Conservation (phyloP, 345 rosid species). For the Eucalyptus pumila region DNA sequence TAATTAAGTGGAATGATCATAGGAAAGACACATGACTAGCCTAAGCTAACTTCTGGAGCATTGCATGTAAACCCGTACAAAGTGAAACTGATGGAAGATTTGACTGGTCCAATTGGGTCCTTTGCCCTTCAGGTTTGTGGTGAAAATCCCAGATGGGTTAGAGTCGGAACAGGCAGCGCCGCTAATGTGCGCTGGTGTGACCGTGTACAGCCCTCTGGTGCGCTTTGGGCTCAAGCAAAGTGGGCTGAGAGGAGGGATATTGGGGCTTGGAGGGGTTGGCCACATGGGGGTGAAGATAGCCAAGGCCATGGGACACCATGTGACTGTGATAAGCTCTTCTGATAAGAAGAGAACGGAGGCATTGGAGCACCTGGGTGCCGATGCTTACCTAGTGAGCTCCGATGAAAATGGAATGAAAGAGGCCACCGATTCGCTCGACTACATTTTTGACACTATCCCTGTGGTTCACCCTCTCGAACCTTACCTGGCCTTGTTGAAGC, state of each 20-base stretch:
- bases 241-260: slow-evolving; percentile 70
- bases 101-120: background rate
- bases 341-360: slow-evolving; percentile 82
- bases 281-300: slow-evolving; percentile 98
- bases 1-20: background rate
- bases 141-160: slow-evolving; percentile 85
- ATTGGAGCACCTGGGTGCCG: slow-evolving; percentile 77
- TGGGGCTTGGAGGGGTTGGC: slow-evolving; percentile 96
- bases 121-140: slow-evolving; percentile 42
- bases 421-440: slow-evolving; percentile 70
- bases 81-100: background rate
- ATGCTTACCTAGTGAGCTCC: slow-evolving; percentile 69
- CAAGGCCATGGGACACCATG: slow-evolving; percentile 93
- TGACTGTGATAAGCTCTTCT: slow-evolving; percentile 91
- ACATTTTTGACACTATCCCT: slow-evolving; percentile 83
- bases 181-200: slow-evolving; percentile 76
- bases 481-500: slow-evolving; percentile 52
- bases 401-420: slow-evolving; percentile 44
- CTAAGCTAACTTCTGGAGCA: background rate
- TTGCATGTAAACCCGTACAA: background rate
- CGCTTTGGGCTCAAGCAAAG: slow-evolving; percentile 61
- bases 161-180: slow-evolving; percentile 84
- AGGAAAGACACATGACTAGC: background rate
- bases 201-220: slow-evolving; percentile 76
- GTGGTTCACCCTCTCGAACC: slow-evolving; percentile 84